Percentiles rank a stretch among this genome's conserved stretches.
phyloP scores from a whole-genome alignment of 495 filamentous ascomycete species.

The Bryoglossum gracile region DNA sequence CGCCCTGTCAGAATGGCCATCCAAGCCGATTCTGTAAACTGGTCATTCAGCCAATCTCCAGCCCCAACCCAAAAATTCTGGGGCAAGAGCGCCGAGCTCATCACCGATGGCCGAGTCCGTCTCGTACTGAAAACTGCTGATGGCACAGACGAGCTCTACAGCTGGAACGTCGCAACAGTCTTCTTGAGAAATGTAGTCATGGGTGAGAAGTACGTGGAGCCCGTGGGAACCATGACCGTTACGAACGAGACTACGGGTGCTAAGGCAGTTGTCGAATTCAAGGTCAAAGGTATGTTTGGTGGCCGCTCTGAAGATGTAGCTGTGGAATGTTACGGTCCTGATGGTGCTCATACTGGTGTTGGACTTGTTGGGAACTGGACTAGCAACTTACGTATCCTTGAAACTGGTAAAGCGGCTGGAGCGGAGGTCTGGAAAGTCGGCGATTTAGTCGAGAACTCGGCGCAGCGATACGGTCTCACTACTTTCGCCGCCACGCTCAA shows the following conservation, averaged over 20 bases:
- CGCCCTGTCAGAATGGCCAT: constrained; percentile 87
- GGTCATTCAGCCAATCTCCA: constrained; percentile 81
- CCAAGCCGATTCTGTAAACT: constrained; percentile 77
- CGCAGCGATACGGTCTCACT: constrained; percentile 79
- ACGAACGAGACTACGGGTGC: constrained; percentile 72
- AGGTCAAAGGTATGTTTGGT: constrained; percentile 90
- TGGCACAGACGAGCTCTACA: constrained; percentile 65
- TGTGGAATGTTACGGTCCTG: constrained; percentile 58
- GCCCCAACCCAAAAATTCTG: constrained; percentile 94
- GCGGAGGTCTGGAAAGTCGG: constrained; percentile 72
- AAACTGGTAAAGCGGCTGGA: constrained; percentile 46
- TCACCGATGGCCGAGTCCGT: constrained; percentile 78
- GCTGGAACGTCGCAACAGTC: constrained; percentile 75
- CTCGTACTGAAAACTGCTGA: constrained; percentile 57
- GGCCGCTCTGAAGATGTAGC: constrained; percentile 86
- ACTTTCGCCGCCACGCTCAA: constrained; percentile 81
- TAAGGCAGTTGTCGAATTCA: constrained; percentile 77
- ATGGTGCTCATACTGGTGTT: constrained; percentile 52
- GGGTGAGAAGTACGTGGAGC: constrained; percentile 97
- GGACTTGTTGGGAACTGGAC: constrained; percentile 83
- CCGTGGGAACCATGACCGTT: constrained; percentile 79
- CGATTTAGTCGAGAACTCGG: constrained; percentile 62
- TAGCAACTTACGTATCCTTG: constrained; percentile 51
- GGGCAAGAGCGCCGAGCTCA: constrained; percentile 92
- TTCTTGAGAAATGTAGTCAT: constrained; percentile 96